Evolutionary conservation across 345 rosid species (phyloP), one percentile per base, ranked within the genome.

Genomic region (Hirschfeldia incana): DNA sequence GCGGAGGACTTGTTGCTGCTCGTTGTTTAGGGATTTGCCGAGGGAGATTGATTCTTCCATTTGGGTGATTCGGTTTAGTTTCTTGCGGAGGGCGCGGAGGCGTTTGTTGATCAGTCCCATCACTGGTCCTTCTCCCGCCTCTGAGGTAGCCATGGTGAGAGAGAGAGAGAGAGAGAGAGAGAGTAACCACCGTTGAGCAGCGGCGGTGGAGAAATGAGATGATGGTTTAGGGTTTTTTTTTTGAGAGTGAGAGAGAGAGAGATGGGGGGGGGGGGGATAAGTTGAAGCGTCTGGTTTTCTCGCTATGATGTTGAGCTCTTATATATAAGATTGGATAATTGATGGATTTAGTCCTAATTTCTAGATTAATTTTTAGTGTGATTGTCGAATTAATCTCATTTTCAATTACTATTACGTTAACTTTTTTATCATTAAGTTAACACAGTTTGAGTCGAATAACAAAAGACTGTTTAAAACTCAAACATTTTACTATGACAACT

Each of bases 61-160:
- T 76, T 88, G 98, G 66, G 72, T 1, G 53, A 96, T 96, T 4
- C 98, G 87, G 84, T 90, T 96, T 77, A 32, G 37, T 59, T 96
- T 96, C 88, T 96, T 93, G 36, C 93, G 94, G 44, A 90, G 94
- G 67, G 91, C 91, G 46, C 99, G 96, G 83, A 93, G 83, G 67
- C 98, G 99, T 78, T 96, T 93, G 91, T 82, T 93, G 85, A 95
- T 80, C 29, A 95, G 82, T 81, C 74, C 85, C 64, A 93, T 83
- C 67, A 95, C 97, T 2, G 99, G 97, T 39, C 98, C 94, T 21
- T 95, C 98, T 4, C 87, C 4, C 46, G 81, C 84, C 32, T 91
- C 98, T 12, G 91, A 81, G 44, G 57, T 51, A 9, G 86, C 80
- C 83, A 78, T 84, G 69, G 73, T 32, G 33, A 1, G 44, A 49